These are phyloP conservation scores for Leucocoprinus birnbaumii DNA, from an alignment of 768 basidiomycete species.

Conservation along the genomic window DNA sequence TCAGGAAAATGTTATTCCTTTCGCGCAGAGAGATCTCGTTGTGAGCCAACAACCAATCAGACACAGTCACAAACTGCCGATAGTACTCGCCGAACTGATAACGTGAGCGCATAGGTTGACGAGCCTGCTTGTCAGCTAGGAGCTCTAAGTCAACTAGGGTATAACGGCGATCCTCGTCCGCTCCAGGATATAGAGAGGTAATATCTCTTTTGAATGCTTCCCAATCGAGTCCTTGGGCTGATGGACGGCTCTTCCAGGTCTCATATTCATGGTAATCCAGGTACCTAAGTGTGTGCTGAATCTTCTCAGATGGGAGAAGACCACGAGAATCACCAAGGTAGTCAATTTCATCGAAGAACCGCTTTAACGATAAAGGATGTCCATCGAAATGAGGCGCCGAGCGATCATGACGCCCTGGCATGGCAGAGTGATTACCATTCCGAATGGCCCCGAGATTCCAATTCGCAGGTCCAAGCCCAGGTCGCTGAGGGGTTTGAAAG, in stretches of 20 bases:
- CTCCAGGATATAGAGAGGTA: slow-evolving; percentile 1
- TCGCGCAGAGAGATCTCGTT: slow-evolving; percentile 5
- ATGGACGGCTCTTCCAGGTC: background rate
- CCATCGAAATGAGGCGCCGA: background rate
- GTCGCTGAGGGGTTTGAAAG: too few species aligned
- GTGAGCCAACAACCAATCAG: background rate
- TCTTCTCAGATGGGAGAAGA: background rate
- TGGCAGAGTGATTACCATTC: too few species aligned
- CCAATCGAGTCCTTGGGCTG: background rate
- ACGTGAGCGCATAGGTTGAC: background rate
- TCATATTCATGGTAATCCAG: background rate
- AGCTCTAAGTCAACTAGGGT: slow-evolving; percentile 7
- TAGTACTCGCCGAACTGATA: slow-evolving; percentile 13
- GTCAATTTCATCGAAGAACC: background rate
- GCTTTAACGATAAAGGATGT: background rate
- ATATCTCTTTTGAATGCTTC: background rate
- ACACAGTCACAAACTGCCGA: background rate
- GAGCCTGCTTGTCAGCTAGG: background rate
- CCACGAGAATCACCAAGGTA: background rate
- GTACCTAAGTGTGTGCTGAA: background rate
- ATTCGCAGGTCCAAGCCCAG: too few species aligned
- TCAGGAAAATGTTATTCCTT: slow-evolving; percentile 3
- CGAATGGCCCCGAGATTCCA: too few species aligned
- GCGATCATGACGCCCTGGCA: background rate
- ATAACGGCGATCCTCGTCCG: background rate